Percentiles rank a stretch among this genome's conserved stretches.
Conservation (phyloP, 2,329 filamentous ascomycete species). For the Cladorrhinum sp. region DNA sequence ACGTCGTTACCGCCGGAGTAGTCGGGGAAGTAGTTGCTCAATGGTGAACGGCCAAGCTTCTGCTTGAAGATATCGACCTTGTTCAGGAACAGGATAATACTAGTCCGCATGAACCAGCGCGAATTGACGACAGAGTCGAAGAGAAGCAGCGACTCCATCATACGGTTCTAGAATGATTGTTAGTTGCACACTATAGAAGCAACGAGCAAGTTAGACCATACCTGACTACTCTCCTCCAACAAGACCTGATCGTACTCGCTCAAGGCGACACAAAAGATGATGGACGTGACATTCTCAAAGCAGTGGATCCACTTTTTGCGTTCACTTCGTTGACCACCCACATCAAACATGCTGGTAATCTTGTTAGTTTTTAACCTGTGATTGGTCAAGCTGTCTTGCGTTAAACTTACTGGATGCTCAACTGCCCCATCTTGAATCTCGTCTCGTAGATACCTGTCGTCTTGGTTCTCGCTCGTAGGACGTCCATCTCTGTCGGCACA, state of each 20-base stretch:
- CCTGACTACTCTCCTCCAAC: slow-evolving; percentile 94
- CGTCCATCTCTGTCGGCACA: slow-evolving; percentile 89
- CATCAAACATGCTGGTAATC: slow-evolving; percentile 87
- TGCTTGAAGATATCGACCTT: slow-evolving; percentile 98
- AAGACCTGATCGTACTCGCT: slow-evolving; percentile 98
- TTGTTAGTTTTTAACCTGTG: slow-evolving; percentile 28
- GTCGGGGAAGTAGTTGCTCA: slow-evolving; percentile 95
- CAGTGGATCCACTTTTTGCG: slow-evolving; percentile 99
- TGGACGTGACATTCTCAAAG: slow-evolving; percentile 98
- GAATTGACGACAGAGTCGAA: slow-evolving; percentile 99
- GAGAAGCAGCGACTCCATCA: slow-evolving; percentile 96
- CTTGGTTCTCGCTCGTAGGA: slow-evolving; percentile 92
- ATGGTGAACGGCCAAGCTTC: slow-evolving; percentile 82
- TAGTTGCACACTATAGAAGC: slow-evolving; percentile 11
- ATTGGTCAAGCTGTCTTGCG: neutral
- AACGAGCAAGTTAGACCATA: slow-evolving; percentile 41
- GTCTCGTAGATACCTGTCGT: slow-evolving; percentile 99
- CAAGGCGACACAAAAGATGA: slow-evolving; percentile 97
- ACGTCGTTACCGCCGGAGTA: slow-evolving; percentile 98
- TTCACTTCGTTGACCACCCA: slow-evolving; percentile 94
- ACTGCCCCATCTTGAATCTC: slow-evolving; percentile 94
- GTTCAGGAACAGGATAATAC: slow-evolving; percentile 97
- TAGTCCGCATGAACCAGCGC: slow-evolving; percentile 97
- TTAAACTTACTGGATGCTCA: slow-evolving; percentile 88
- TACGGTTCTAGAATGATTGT: slow-evolving; percentile 70